Conservation (phyloP, 164 flowering plant species). For the Santalum album region DNA sequence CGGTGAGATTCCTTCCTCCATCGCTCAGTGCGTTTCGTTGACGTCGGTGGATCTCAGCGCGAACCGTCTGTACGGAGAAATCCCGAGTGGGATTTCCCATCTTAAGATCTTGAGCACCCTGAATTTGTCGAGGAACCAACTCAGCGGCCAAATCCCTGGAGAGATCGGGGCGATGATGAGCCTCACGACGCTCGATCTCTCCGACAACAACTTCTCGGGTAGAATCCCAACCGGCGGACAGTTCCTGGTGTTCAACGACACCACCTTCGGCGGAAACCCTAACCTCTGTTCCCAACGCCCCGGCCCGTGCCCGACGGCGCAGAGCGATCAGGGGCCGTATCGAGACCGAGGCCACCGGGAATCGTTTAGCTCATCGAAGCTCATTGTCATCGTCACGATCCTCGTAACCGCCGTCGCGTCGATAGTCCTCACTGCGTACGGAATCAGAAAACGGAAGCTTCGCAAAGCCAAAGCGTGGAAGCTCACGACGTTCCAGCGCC, state of each 20-base stretch:
- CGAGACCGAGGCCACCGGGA: neutral
- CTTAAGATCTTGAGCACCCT: constrained; percentile 35
- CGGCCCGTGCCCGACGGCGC: constrained; percentile 17
- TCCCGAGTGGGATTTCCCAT: constrained; percentile 36
- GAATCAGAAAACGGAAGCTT: constrained; percentile 17
- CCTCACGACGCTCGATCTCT: constrained; percentile 59
- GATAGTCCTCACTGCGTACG: constrained; percentile 7
- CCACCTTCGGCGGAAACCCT: constrained; percentile 61
- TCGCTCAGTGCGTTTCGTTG: constrained; percentile 29
- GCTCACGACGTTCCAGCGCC: constrained; percentile 69
- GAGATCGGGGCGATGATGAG: constrained; percentile 53
- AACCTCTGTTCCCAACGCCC: constrained; percentile 41
- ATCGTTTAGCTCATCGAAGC: constrained; percentile 11
- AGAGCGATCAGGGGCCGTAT: neutral
- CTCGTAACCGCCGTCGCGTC: constrained; percentile 14
- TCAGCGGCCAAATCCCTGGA: constrained; percentile 52
- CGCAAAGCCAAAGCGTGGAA: constrained; percentile 51
- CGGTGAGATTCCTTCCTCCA: constrained; percentile 50
- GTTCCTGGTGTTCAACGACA: constrained; percentile 48
- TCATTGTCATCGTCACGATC: constrained; percentile 18
- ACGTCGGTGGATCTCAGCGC: constrained; percentile 51
- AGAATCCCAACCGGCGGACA: constrained; percentile 55
- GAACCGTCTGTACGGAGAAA: constrained; percentile 44
- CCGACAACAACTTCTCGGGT: constrained; percentile 61
- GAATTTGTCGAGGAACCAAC: constrained; percentile 51